Percentiles rank a stretch among this genome's conserved stretches.
Evolutionary conservation across 1,284 basidiomycete genomes (phyloP).

Genomic region (Porodaedalea pini): DNA sequence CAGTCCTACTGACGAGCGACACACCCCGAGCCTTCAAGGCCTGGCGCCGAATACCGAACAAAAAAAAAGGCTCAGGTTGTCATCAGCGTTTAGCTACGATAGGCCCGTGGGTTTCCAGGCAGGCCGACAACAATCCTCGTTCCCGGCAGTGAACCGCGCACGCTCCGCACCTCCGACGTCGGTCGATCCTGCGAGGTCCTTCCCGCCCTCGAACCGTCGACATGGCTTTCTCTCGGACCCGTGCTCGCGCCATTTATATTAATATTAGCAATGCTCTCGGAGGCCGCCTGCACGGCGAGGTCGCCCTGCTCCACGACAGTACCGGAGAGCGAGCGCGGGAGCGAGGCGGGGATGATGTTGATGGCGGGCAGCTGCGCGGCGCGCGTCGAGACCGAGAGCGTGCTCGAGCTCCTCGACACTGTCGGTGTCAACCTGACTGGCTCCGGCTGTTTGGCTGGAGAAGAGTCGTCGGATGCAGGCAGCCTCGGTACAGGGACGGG

Average conservation of each 20-base stretch:
- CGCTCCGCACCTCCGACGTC: background rate
- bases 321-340: background rate
- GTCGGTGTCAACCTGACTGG: background rate
- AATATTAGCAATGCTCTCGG: too few species aligned
- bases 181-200: background rate
- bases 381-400: background rate
- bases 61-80: too few species aligned
- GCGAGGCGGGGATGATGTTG: slow-evolving; percentile 14
- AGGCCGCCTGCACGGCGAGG: background rate
- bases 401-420: background rate
- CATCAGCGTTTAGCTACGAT: too few species aligned
- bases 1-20: slow-evolving; percentile 1
- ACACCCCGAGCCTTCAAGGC: background rate
- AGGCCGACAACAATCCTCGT: background rate
- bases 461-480: background rate
- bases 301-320: background rate
- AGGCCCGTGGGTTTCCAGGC: background rate
- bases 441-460: background rate
- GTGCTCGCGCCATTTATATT: too few species aligned
- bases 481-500: background rate
- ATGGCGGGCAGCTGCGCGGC: slow-evolving; percentile 7
- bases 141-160: background rate
- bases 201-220: background rate
- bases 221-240: background rate
- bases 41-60: too few species aligned